Percentiles rank a stretch among this genome's conserved stretches.
phyloP scores from a whole-genome alignment of 2,329 filamentous ascomycete species.

The Pseudopithomyces maydicus region DNA sequence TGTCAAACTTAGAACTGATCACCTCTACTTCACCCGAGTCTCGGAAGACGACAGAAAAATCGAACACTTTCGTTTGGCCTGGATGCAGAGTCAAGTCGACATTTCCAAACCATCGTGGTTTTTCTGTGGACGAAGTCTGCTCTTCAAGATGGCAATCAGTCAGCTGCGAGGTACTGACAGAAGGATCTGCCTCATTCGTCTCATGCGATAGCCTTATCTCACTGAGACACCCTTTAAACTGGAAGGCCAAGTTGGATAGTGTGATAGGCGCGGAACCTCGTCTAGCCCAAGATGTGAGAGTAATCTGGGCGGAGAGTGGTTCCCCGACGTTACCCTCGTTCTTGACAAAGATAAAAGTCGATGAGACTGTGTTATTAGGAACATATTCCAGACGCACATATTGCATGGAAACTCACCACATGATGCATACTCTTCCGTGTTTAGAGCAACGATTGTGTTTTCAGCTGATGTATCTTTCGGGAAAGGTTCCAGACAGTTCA shows the following conservation, averaged over 20 bases:
- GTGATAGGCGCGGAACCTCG: slow-evolving; percentile 51
- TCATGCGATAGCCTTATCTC: slow-evolving; percentile 39
- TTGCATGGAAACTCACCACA: slow-evolving; percentile 52
- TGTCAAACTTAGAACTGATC: slow-evolving; percentile 64
- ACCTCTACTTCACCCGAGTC: slow-evolving; percentile 80
- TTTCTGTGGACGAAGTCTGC: slow-evolving; percentile 24
- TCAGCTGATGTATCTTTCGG: slow-evolving; percentile 33
- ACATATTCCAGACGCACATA: slow-evolving; percentile 22
- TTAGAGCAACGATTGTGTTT: slow-evolving; percentile 54
- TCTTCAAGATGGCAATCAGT: slow-evolving; percentile 34
- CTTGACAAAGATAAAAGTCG: slow-evolving; percentile 59
- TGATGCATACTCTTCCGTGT: slow-evolving; percentile 55
- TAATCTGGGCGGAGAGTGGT: slow-evolving; percentile 60
- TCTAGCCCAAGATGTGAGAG: slow-evolving; percentile 56
- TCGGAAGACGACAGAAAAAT: slow-evolving; percentile 73
- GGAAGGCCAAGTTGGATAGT: slow-evolving; percentile 55
- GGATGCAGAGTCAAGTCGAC: slow-evolving; percentile 70
- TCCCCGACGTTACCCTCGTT: slow-evolving; percentile 65
- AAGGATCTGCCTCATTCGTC: slow-evolving; percentile 13
- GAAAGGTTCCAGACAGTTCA: slow-evolving; percentile 51
- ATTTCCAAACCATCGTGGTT: slow-evolving; percentile 57
- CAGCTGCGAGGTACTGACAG: slow-evolving; percentile 20
- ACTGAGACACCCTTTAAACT: slow-evolving; percentile 56
- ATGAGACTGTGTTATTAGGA: slow-evolving; percentile 48
- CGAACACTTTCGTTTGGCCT: slow-evolving; percentile 71